Base-by-base conservation (phyloP, 1,139 yeast genomes). In the Kodamaea plutei region DNA sequence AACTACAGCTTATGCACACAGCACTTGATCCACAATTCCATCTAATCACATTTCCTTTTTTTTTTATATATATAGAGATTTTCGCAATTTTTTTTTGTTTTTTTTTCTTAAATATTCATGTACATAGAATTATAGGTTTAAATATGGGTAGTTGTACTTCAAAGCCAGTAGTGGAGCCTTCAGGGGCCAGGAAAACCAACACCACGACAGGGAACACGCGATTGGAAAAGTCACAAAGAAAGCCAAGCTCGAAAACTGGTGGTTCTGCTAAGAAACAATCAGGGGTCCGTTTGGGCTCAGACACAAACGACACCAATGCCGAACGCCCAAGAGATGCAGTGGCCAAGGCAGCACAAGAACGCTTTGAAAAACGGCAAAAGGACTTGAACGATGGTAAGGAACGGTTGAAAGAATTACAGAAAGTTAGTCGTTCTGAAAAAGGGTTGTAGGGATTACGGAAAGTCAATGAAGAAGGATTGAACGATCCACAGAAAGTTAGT, bases 341-440 rank as follows among this genome's bases (percentile, higher is more conserved):
- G 4, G 69, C 68, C 5, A 41, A 41, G 23, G 69, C 69, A 3
- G 70, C 71, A 2, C 62, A 63, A 34, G 47, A 45, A 26, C 43
- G 70, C 24, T 56, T 41, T 38, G 40, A 48, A 23, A 49, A 48
- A 30, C 58, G 52, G 12, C 59, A 60, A 30, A 50, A 50, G 17
- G 42, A 53, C 28, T 25, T 38, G 11, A 47, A 46, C 29, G 45
- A 43, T 9, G 59, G 69, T 35, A 46, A 49, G 33, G 52, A 45
- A 12, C 58, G 52, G 41, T 44, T 64, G 29, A 50, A 54, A 40
- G 46, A 53, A 11, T 52, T 60, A 62, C 41, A 52, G 29, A 50
- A 48, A 35, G 41, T 54, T 39, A 58, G 67, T 2, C 45, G 48
- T 32, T 48, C 42, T 28, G 69, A 63, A 15, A 64, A 62, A 47